phyloP scores from a whole-genome alignment of 1,139 yeast genomes.

The Petasospora fabianii region DNA sequence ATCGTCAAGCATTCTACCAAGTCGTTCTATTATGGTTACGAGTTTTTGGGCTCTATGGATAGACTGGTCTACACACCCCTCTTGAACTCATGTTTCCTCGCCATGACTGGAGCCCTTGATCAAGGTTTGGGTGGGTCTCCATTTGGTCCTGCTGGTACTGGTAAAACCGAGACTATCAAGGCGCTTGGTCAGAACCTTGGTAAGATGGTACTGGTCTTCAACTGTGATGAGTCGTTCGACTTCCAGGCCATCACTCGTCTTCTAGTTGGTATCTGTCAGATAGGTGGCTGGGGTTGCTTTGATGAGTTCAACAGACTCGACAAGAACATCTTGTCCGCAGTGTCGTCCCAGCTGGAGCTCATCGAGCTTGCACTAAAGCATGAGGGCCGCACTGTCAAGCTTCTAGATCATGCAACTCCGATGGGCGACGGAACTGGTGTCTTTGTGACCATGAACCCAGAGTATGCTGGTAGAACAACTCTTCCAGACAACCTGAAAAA shows the following conservation, averaged over 20 bases:
- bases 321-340: constrained; percentile 71
- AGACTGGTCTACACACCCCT: constrained; percentile 77
- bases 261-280: constrained; percentile 74
- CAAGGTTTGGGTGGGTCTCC: constrained; percentile 87
- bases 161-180: constrained; percentile 89
- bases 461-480: constrained; percentile 75
- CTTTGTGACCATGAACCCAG: constrained; percentile 91
- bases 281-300: constrained; percentile 95
- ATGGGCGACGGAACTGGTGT: constrained; percentile 62
- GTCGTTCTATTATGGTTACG: constrained; percentile 65
- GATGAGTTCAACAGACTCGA: constrained; percentile 90
- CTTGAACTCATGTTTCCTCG: constrained; percentile 57
- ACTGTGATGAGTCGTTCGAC: constrained; percentile 90
- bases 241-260: constrained; percentile 77
- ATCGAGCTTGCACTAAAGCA: constrained; percentile 54
- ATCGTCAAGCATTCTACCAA: constrained; percentile 52
- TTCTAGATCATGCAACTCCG: constrained; percentile 44
- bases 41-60: constrained; percentile 75
- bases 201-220: constrained; percentile 76
- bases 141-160: constrained; percentile 97
- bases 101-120: constrained; percentile 72
- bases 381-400: constrained; percentile 33
- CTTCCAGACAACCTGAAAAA: constrained; percentile 86
- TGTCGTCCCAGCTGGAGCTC: constrained; percentile 74
- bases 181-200: constrained; percentile 82